A percentile compares a stretch with the other conserved stretches of the same genome.
These are phyloP conservation scores for Dichotomocladium elegans DNA, from an alignment of 371 early-diverging fungal genomes.

Conservation along the genomic window DNA sequence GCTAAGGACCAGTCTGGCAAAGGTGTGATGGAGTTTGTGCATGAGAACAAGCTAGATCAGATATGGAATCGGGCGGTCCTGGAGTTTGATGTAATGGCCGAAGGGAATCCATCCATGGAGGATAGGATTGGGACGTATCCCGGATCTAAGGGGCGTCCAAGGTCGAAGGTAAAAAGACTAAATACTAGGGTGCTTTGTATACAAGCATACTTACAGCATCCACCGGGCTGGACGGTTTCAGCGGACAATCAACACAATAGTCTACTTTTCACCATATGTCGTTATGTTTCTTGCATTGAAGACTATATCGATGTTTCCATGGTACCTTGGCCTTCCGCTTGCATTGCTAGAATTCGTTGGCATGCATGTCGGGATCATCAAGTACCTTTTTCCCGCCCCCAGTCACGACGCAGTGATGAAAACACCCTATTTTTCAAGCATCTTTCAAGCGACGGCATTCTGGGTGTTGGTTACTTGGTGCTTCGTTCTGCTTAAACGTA, in stretches of 20 bases:
- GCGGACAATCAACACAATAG: constrained; percentile 44
- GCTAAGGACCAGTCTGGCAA: constrained; percentile 38
- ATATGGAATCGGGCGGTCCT: constrained; percentile 45
- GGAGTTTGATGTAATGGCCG: constrained; percentile 43
- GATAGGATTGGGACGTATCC: constrained; percentile 28
- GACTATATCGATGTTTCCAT: constrained; percentile 61
- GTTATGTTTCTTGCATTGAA: constrained; percentile 55
- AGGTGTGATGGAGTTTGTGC: constrained; percentile 48
- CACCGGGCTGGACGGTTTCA: no score
- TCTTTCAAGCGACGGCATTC: constrained; percentile 82
- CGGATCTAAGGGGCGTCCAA: constrained; percentile 26
- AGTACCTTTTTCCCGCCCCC: constrained; percentile 54
- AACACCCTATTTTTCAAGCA: constrained; percentile 81
- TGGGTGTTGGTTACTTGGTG: constrained; percentile 67
- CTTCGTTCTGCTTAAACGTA: no score
- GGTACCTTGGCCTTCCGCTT: constrained; percentile 76
- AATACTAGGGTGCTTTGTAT: no score
- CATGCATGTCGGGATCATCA: constrained; percentile 60
- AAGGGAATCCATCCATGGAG: constrained; percentile 26
- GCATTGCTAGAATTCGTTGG: constrained; percentile 45
- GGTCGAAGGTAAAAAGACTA: constrained; percentile 39
- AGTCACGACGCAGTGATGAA: constrained; percentile 56
- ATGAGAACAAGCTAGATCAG: constrained; percentile 31
- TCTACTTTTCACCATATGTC: constrained; percentile 72
- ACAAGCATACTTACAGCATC: no score